Evolutionary conservation across 176 grass and related monocot species (phyloP), one percentile per base, ranked within the genome.

Genomic region (Oryza longistaminata): DNA sequence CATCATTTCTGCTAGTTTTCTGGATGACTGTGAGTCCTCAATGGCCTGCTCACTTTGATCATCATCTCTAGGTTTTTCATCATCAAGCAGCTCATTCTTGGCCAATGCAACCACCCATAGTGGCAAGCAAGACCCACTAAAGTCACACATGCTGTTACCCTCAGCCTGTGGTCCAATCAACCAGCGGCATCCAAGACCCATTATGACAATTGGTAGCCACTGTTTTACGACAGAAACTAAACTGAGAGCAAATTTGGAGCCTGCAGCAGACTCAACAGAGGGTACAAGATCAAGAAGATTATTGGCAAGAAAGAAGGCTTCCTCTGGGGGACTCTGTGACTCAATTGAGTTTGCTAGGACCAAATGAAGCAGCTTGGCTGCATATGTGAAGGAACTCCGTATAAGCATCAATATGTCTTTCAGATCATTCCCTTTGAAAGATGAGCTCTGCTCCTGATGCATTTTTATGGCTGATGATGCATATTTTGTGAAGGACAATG

Each of bases 311-410:
- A 81, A 74, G 61, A 95, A 98, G 29, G 76, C 88, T 37, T 90
- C 93, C 55, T 77, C 84, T 70, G 81, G 78, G 71, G 89, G 81
- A 50, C 26, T 60, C 16, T 82, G 80, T 1, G 71, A 82, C 50
- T 94, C 88, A 2, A 80, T 70, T 22, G 77, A 86, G 74, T 75
- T 88, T 86, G 85, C 81, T 27, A 95, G 75, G 26, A 90, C 82
- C 88, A 95, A 83, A 90, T 98, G 89, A 58, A 95, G 85, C 82
- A 95, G 61, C 82, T 98, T 98, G 21, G 89, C 80, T 71, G 89
- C 76, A 22, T 98, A 98, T 53, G 93, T 95, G 81, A 95, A 92
- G 74, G 81, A 91, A 84, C 91, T 98, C 73, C 88, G 88, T 62
- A 90, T 65, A 77, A 90, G 83, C 71, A 86, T 53, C 52, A 93